Evolutionary conservation across 225 moss, liverwort and hornwort species (phyloP).

Genomic region (Anthoceros angustus): DNA sequence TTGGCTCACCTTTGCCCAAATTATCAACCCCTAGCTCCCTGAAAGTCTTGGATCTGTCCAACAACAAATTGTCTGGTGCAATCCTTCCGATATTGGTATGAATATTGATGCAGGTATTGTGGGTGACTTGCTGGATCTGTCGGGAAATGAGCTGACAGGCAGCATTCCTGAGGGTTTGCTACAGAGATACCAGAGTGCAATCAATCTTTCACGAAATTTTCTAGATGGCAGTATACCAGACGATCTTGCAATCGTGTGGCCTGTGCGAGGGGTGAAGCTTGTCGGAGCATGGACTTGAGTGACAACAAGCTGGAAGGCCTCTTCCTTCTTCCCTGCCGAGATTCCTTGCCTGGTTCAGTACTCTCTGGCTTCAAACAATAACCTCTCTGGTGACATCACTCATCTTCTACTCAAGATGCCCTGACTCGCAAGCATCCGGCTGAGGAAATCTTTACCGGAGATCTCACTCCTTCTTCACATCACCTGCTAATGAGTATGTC

Average conservation of each 20-base stretch:
- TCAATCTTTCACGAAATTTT: conserved; percentile 3
- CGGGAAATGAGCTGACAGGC: not conserved
- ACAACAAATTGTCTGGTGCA: not conserved
- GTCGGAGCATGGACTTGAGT: conserved; percentile 6
- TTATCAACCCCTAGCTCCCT: not conserved
- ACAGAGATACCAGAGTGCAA: not conserved
- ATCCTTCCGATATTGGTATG: not conserved
- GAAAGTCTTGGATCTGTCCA: not conserved
- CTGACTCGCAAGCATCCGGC: not conserved
- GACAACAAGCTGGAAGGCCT: conserved; percentile 2
- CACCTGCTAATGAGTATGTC: not conserved
- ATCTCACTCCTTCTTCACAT: not conserved
- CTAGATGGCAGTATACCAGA: not conserved
- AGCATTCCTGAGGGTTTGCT: not conserved
- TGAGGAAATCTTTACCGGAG: conserved; percentile 4
- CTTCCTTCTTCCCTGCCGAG: not conserved
- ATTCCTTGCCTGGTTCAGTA: not conserved
- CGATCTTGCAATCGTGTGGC: not conserved
- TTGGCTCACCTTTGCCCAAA: not conserved
- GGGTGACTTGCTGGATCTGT: not conserved
- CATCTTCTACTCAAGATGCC: not conserved
- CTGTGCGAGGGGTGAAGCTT: not conserved
- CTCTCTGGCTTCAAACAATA: not conserved
- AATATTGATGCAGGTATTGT: no score
- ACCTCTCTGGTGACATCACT: not conserved